phyloP scores from a whole-genome alignment of 2,329 filamentous ascomycete genomes.

The Helotiales sp. region DNA sequence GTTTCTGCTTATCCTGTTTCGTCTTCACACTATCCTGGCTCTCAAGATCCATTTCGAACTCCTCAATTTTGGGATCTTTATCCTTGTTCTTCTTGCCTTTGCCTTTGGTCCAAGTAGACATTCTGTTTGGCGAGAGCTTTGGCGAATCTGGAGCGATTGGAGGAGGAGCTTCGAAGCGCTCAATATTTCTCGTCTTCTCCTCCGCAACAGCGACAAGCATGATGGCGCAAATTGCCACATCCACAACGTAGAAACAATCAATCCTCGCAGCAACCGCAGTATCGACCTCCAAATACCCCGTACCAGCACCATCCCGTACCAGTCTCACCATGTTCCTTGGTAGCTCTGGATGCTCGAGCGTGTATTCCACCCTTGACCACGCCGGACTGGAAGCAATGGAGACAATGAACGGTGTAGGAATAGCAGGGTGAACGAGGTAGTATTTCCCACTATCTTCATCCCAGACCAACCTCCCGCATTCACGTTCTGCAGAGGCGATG shows the following conservation, averaged over 20 bases:
- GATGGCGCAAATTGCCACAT: constrained; percentile 61
- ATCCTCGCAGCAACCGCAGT: constrained; percentile 59
- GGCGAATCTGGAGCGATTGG: constrained; percentile 20
- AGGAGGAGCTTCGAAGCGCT: constrained; percentile 62
- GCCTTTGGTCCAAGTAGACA: constrained; percentile 14
- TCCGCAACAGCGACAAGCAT: constrained; percentile 59
- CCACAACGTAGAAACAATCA: constrained; percentile 61
- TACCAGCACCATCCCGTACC: constrained; percentile 59
- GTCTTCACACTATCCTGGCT: constrained; percentile 48
- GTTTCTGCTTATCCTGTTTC: constrained; percentile 41
- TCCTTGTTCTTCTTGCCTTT: constrained; percentile 20
- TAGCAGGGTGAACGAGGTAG: constrained; percentile 63
- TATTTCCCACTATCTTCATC: constrained; percentile 59
- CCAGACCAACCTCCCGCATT: constrained; percentile 73
- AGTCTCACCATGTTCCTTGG: constrained; percentile 61
- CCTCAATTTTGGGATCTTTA: constrained; percentile 46
- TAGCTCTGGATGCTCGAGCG: constrained; percentile 63
- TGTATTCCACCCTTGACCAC: constrained; percentile 63
- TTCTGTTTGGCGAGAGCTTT: constrained; percentile 29
- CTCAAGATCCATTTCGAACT: constrained; percentile 63
- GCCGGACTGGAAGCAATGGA: constrained; percentile 57
- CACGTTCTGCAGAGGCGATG: constrained; percentile 63
- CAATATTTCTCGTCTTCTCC: constrained; percentile 50
- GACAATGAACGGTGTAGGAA: constrained; percentile 63
- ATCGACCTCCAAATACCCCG: constrained; percentile 60